Conservation (phyloP, 495 filamentous ascomycete genomes). For the Talaromyces wortmannii region DNA sequence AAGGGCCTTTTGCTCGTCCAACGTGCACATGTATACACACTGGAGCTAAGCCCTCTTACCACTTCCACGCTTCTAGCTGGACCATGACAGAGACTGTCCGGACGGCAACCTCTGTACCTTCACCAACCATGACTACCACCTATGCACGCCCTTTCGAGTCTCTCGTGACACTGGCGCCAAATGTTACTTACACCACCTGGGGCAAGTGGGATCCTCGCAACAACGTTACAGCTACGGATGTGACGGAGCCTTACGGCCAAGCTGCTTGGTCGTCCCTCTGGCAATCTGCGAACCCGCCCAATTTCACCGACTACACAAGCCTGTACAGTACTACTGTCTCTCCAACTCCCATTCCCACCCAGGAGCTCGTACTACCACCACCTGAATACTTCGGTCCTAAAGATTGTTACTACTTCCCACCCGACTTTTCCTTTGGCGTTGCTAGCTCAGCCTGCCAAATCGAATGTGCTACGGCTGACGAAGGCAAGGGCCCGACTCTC, state of each 20-base stretch:
- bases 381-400: conserved; percentile 18
- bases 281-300: conserved; percentile 15
- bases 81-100: conserved; percentile 1
- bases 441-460: conserved; percentile 45
- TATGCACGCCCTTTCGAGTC: conserved; percentile 15
- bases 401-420: conserved; percentile 25
- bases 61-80: background rate
- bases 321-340: conserved; percentile 24
- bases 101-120: conserved; percentile 19
- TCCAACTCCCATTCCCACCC: conserved; percentile 24
- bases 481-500: conserved; percentile 31
- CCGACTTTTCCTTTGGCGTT: conserved; percentile 44
- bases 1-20: background rate
- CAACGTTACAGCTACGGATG: conserved; percentile 18
- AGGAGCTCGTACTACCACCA: conserved; percentile 27
- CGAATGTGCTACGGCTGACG: conserved; percentile 36
- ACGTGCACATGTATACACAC: background rate
- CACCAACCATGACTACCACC: conserved; percentile 14
- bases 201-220: conserved; percentile 22
- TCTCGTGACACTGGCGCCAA: conserved; percentile 9
- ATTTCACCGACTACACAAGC: conserved; percentile 21
- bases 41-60: no score
- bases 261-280: conserved; percentile 28
- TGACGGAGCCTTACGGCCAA: conserved; percentile 21
- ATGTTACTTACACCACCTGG: conserved; percentile 15